Evolutionary conservation across 2,329 filamentous ascomycete genomes (phyloP), one percentile per base, ranked within the genome.

Genomic region (Botryotinia convoluta): DNA sequence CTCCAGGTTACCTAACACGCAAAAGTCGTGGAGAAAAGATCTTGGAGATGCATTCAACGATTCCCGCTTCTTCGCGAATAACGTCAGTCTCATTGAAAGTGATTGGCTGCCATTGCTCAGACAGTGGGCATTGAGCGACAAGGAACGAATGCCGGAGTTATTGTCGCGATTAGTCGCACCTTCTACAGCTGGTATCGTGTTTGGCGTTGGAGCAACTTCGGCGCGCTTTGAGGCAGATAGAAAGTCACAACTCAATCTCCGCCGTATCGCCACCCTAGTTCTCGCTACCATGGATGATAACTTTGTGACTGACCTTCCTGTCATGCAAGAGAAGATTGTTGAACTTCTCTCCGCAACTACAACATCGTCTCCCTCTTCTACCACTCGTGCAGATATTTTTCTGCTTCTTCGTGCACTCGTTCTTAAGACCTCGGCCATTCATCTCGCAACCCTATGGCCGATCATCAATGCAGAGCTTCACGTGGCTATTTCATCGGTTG

Each of bases 181-280:
- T 9, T 94, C 95, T 1, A 95, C 95, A 22, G 96, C 97, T 0
- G 96, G 96, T 14, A 97, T 99, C 77, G 95, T 99, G 81, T 99
- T 99, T 79, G 96, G 96, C n/a, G 96, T 99, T 0, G 97, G 97
- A 18, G 96, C 96, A 10, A 94, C 93, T 35, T 97, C 95, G 61
- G 96, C 96, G 51, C 88, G 96, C 74, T 88, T 97, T n/a, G 96
- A 99, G 83, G 94, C 97, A 9, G 96, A 99, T 82, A 91, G 95
- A 73, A 96, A 92, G 83, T 94, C 95, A 1, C 95, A 98, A 82
- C 87, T 97, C 44, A 97, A 94, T 76, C 87, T 99, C 29, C 92
- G 95, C 20, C 89, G 96, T 64, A 90, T 97, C 64, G 90, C 94
- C 7, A 87, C 94, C 1, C 85, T 99, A 18, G 84, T 98, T 26